phyloP scores from a whole-genome alignment of 805 yeast genomes.

The Yarrowia yakushimensis region DNA sequence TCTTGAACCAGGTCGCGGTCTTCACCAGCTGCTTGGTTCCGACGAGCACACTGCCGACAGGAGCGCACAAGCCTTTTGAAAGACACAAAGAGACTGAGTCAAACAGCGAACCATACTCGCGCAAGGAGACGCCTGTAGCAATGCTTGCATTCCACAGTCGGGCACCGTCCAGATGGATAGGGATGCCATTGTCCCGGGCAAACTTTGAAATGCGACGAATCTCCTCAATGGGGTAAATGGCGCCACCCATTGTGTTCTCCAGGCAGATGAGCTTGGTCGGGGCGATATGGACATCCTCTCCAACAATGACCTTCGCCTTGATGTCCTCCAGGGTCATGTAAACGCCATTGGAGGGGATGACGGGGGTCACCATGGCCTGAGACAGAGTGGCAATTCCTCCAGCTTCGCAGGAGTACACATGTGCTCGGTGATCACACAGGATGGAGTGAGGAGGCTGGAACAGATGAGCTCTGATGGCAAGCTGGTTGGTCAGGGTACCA shows the following conservation, averaged over 20 bases:
- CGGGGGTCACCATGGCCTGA: conserved; percentile 88
- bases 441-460: conserved; percentile 82
- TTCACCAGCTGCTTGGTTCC: conserved; percentile 57
- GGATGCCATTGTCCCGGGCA: conserved; percentile 57
- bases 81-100: conserved; percentile 89
- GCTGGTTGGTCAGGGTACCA: conserved; percentile 88
- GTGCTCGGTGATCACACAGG: conserved; percentile 81
- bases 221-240: conserved; percentile 76
- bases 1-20: conserved; percentile 79
- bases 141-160: conserved; percentile 87
- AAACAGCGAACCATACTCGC: conserved; percentile 69
- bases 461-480: conserved; percentile 72
- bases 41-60: conserved; percentile 84
- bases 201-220: conserved; percentile 65
- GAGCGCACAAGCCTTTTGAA: conserved; percentile 89
- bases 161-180: conserved; percentile 91
- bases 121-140: conserved; percentile 63
- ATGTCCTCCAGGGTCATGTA: conserved; percentile 81
- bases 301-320: conserved; percentile 58
- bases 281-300: conserved; percentile 81
- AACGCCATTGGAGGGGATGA: conserved; percentile 69
- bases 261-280: conserved; percentile 82
- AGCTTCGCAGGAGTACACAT: conserved; percentile 79
- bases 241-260: conserved; percentile 87
- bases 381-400: conserved; percentile 87